phyloP scores from a whole-genome alignment of 2,329 filamentous ascomycete genomes.

The Sporothrix phasma region DNA sequence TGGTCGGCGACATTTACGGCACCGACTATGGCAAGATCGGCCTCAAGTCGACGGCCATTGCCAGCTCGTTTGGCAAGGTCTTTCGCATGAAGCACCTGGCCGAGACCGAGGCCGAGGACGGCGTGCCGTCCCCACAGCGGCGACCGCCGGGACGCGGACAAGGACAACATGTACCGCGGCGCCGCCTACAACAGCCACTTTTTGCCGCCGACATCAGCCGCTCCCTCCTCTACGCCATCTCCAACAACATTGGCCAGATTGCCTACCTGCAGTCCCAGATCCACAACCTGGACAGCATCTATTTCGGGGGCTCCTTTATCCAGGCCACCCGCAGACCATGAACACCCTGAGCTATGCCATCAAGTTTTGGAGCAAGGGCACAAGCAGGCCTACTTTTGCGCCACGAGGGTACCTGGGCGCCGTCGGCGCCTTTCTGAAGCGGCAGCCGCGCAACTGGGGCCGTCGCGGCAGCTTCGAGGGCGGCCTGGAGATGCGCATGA shows the following conservation, averaged over 20 bases:
- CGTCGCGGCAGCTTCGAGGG: constrained; percentile 67
- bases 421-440: constrained; percentile 87
- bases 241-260: constrained; percentile 97
- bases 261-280: constrained; percentile 96
- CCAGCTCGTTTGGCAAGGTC: constrained; percentile 92
- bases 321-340: constrained; percentile 92
- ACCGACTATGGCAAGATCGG: constrained; percentile 94
- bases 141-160: too few species aligned
- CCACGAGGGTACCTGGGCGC: constrained; percentile 94
- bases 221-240: constrained; percentile 87
- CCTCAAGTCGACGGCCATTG: constrained; percentile 89
- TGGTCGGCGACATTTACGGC: constrained; percentile 96
- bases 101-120: constrained; percentile 68
- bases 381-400: constrained; percentile 96
- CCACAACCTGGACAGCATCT: constrained; percentile 82
- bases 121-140: constrained; percentile 31
- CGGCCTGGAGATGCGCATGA: constrained; percentile 18
- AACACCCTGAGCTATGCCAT: constrained; percentile 95
- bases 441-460: constrained; percentile 86
- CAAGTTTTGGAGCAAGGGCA: constrained; percentile 87
- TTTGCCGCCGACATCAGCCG: constrained; percentile 77
- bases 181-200: constrained; percentile 44
- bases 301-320: constrained; percentile 96
- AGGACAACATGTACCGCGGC: constrained; percentile 12
- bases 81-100: constrained; percentile 85